Percentiles rank a stretch among this genome's conserved stretches.
These are phyloP conservation scores for Venturia asperata DNA, from an alignment of 2,329 filamentous ascomycete genomes.

Conservation along the genomic window DNA sequence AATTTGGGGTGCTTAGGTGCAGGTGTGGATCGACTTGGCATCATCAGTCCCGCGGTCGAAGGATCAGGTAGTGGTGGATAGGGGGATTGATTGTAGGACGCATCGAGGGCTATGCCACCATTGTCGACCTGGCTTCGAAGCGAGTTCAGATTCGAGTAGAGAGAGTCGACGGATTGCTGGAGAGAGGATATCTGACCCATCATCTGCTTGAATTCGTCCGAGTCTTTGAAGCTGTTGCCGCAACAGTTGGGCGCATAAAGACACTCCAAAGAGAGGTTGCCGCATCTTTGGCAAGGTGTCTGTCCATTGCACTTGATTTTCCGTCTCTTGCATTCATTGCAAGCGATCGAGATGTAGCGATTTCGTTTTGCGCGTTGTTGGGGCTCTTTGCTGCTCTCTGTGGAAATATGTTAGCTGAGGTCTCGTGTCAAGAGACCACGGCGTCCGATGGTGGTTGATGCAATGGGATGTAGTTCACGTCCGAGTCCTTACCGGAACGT, in stretches of 20 bases:
- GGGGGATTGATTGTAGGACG: constrained; percentile 24
- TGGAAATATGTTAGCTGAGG: not conserved
- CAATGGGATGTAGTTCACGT: not conserved
- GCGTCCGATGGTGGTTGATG: not conserved
- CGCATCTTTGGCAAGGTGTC: constrained; percentile 57
- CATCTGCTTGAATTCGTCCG: constrained; percentile 84
- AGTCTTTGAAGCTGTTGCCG: constrained; percentile 76
- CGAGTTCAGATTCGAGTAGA: constrained; percentile 64
- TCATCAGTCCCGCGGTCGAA: constrained; percentile 25
- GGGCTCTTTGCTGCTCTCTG: constrained; percentile 25
- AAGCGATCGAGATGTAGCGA: constrained; percentile 61
- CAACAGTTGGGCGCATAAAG: constrained; percentile 62
- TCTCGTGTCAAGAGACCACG: not conserved
- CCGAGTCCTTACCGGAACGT: constrained; percentile 2
- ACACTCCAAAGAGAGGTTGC: constrained; percentile 56
- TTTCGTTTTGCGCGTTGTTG: constrained; percentile 56
- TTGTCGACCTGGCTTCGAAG: constrained; percentile 49
- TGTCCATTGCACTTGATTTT: constrained; percentile 65
- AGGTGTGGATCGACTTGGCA: constrained; percentile 26
- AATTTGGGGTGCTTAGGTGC: constrained; percentile 55
- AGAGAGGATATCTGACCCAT: constrained; percentile 63
- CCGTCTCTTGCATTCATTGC: constrained; percentile 58
- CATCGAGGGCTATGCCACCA: constrained; percentile 23
- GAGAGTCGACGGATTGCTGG: constrained; percentile 74
- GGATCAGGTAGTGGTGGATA: constrained; percentile 31